These are phyloP conservation scores for Dianthus caryophyllus DNA, from an alignment of 148 eudicot genomes.

Conservation along the genomic window DNA sequence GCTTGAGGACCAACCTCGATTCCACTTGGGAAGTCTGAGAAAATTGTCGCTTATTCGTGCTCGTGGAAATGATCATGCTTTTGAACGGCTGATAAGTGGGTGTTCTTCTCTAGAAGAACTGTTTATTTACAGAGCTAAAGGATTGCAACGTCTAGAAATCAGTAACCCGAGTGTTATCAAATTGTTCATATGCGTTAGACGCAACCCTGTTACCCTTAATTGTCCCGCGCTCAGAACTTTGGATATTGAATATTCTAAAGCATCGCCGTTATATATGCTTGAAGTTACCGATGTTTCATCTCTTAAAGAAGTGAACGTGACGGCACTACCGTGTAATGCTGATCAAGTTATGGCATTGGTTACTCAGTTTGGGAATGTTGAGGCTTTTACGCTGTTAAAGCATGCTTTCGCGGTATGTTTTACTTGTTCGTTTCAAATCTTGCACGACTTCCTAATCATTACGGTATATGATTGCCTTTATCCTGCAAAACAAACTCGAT, in stretches of 20 bases:
- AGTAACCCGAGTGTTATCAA: not conserved
- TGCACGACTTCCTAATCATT: not conserved
- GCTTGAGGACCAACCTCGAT: not conserved
- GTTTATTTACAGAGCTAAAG: fast-evolving
- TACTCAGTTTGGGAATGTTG: not conserved
- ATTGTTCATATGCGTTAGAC: not conserved
- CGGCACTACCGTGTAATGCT: not conserved
- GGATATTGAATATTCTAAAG: not conserved
- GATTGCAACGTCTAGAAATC: not conserved
- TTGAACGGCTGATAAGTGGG: not conserved
- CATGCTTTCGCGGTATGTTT: not conserved
- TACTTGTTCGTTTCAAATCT: not conserved
- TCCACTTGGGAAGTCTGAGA: not conserved
- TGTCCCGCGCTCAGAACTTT: slow-evolving; percentile 3
- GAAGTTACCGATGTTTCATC: not conserved
- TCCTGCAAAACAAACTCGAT: no score
- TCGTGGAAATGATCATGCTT: not conserved
- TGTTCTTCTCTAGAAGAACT: slow-evolving; percentile 8
- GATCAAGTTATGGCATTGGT: not conserved
- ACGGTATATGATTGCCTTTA: no score
- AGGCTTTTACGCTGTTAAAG: not conserved
- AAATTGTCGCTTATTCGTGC: not conserved
- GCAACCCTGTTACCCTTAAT: not conserved
- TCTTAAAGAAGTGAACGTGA: slow-evolving; percentile 5
- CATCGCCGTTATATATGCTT: not conserved